Percentiles rank a stretch among this genome's conserved stretches.
Evolutionary conservation across 805 yeast genomes (phyloP).

Genomic region (Ogataea zsoltii): DNA sequence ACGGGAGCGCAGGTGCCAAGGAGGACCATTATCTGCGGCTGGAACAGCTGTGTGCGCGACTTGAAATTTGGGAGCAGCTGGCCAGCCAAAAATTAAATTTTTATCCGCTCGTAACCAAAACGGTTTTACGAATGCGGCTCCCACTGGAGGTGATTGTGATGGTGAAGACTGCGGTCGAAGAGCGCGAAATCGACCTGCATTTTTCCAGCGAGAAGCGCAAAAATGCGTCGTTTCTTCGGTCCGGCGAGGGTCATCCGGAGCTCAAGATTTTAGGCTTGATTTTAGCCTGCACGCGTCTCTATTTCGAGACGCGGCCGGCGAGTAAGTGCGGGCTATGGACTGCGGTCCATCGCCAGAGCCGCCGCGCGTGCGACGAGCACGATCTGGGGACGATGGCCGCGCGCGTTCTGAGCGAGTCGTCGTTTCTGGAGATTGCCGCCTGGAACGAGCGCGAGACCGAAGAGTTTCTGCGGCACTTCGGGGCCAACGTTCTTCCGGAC

Average conservation of each 20-base stretch:
- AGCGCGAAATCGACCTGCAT: slow-evolving; percentile 14
- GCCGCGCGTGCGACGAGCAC: slow-evolving; percentile 9
- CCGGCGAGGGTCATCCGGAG: slow-evolving; percentile 37
- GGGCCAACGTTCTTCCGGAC: slow-evolving; percentile 25
- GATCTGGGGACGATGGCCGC: slow-evolving; percentile 14
- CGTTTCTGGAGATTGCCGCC: slow-evolving; percentile 38
- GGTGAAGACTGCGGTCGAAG: slow-evolving; percentile 31
- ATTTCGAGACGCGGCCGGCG: slow-evolving; percentile 29
- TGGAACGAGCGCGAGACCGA: slow-evolving; percentile 52
- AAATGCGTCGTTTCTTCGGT: slow-evolving; percentile 1
- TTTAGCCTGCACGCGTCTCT: slow-evolving; percentile 35
- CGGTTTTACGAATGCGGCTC: slow-evolving; percentile 43
- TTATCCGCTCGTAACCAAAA: slow-evolving; percentile 42
- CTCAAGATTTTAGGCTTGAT: slow-evolving; percentile 36
- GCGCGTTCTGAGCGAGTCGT: slow-evolving; percentile 26
- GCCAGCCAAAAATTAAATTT: slow-evolving; percentile 26
- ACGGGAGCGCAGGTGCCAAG: slow-evolving; percentile 17
- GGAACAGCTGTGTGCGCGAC: slow-evolving; percentile 6
- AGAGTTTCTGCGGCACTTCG: slow-evolving; percentile 53
- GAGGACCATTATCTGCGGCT: slow-evolving; percentile 14
- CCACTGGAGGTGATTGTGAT: slow-evolving; percentile 51
- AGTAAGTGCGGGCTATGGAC: slow-evolving; percentile 32
- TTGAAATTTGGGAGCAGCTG: slow-evolving; percentile 8
- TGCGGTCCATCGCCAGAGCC: slow-evolving; percentile 10
- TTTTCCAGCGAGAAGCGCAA: neutral